Evolutionary conservation across 202 grass and related monocot species (phyloP).

Genomic region (Panicum virgatum): DNA sequence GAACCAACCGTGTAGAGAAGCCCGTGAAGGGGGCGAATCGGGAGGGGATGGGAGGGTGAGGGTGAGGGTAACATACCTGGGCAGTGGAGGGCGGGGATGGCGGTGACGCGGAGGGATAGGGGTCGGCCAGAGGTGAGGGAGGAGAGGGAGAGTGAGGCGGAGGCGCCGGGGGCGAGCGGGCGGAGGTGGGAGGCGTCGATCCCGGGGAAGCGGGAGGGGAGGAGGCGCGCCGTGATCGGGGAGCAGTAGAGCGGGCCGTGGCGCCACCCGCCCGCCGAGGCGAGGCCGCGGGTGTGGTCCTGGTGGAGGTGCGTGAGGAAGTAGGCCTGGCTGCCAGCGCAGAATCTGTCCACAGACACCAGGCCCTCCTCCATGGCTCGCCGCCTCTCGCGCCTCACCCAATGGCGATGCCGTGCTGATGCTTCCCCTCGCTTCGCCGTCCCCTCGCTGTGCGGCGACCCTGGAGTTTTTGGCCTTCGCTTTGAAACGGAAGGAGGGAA

Average conservation of each 20-base stretch:
- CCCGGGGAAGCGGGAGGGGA: constrained; percentile 66
- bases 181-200: constrained; percentile 69
- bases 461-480: not conserved
- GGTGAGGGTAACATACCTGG: constrained; percentile 45
- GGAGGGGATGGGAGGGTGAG: too few species aligned
- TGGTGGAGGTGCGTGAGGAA: constrained; percentile 93
- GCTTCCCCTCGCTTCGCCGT: not conserved
- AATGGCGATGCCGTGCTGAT: constrained; percentile 2
- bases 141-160: constrained; percentile 42
- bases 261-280: constrained; percentile 46
- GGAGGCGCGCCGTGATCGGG: constrained; percentile 61
- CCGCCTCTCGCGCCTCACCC: not conserved
- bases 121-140: constrained; percentile 26
- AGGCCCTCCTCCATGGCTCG: constrained; percentile 62
- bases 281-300: constrained; percentile 82
- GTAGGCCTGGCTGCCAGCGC: constrained; percentile 61
- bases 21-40: not conserved
- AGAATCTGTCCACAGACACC: constrained; percentile 72
- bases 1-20: not conserved
- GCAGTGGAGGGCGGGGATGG: constrained; percentile 80
- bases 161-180: constrained; percentile 45
- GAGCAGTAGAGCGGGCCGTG: constrained; percentile 86
- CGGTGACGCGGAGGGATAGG: constrained; percentile 60
- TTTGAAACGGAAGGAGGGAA: not conserved
- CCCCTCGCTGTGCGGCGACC: not conserved